A percentile compares a stretch with the other conserved stretches of the same genome.
Conservation (phyloP, 805 yeast species). For the Saturnispora hagleri region DNA sequence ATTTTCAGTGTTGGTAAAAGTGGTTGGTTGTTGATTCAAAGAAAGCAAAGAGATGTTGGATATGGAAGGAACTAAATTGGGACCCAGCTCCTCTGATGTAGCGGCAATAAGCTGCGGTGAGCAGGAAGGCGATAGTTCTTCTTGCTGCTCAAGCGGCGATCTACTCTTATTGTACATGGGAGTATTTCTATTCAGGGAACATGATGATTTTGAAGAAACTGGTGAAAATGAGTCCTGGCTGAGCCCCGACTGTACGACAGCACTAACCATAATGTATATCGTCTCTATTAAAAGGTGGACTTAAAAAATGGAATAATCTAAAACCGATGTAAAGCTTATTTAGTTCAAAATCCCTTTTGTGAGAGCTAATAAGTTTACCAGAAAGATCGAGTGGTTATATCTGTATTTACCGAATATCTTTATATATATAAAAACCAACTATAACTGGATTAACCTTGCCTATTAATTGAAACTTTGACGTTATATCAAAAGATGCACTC, state of each 20-base stretch:
- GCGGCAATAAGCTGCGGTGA: slow-evolving; percentile 30
- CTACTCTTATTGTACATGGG: not conserved
- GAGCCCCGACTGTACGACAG: not conserved
- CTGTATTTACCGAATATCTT: not conserved
- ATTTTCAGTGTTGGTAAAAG: not conserved
- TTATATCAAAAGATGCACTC: not conserved
- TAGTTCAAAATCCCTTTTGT: not conserved
- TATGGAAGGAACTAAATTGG: slow-evolving; percentile 28
- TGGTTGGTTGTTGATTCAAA: slow-evolving; percentile 19
- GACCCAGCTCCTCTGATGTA: slow-evolving; percentile 29
- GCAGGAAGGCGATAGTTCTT: slow-evolving; percentile 5
- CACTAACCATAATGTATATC: not conserved
- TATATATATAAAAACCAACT: not conserved
- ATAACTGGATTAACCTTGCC: too few relatives aligned
- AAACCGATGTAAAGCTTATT: not conserved
- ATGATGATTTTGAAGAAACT: slow-evolving; percentile 3
- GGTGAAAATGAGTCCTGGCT: not conserved
- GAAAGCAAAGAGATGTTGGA: slow-evolving; percentile 30
- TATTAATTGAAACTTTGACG: not conserved
- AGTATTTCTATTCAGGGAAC: not conserved
- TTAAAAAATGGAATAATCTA: not conserved
- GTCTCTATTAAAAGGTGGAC: not conserved
- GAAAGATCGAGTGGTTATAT: not conserved
- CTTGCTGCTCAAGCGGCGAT: slow-evolving; percentile 7
- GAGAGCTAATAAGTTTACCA: not conserved